phyloP scores from a whole-genome alignment of 371 early-diverging fungal genomes.

The Lichtheimia ornata region DNA sequence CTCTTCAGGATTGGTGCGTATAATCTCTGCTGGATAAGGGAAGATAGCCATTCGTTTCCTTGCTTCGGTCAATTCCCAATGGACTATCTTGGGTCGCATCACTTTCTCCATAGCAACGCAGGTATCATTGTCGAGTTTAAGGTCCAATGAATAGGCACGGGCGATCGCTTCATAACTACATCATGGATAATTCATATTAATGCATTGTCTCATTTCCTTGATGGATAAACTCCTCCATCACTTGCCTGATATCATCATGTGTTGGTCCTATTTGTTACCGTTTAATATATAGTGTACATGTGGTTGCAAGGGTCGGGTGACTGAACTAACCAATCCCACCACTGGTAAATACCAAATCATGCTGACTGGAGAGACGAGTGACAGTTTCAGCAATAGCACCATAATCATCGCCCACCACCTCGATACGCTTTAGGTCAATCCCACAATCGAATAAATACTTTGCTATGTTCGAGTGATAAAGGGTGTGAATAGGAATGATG shows the following conservation, averaged over 20 bases:
- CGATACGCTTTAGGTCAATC: constrained; percentile 60
- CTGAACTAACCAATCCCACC: constrained; percentile 64
- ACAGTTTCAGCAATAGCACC: constrained; percentile 58
- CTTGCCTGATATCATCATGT: constrained; percentile 62
- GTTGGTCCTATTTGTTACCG: constrained; percentile 51
- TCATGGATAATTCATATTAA: neutral
- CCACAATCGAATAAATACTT: constrained; percentile 64
- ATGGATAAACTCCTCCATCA: neutral
- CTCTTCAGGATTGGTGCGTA: constrained; percentile 39
- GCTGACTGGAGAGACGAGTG: constrained; percentile 44
- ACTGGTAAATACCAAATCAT: constrained; percentile 69
- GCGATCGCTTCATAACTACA: constrained; percentile 69
- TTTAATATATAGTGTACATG: neutral
- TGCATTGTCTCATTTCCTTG: neutral
- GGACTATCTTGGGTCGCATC: constrained; percentile 11
- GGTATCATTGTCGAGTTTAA: constrained; percentile 59
- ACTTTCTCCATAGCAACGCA: constrained; percentile 53
- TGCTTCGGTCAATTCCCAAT: constrained; percentile 48
- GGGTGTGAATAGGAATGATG: neutral
- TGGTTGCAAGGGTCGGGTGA: neutral
- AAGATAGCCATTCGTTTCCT: constrained; percentile 72
- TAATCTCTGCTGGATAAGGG: constrained; percentile 48
- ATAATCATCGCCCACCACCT: constrained; percentile 60
- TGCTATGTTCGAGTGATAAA: neutral
- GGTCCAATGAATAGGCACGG: constrained; percentile 50